These are phyloP conservation scores for Blastomyces gilchristii DNA, from an alignment of 2,329 filamentous ascomycete species.

Conservation along the genomic window DNA sequence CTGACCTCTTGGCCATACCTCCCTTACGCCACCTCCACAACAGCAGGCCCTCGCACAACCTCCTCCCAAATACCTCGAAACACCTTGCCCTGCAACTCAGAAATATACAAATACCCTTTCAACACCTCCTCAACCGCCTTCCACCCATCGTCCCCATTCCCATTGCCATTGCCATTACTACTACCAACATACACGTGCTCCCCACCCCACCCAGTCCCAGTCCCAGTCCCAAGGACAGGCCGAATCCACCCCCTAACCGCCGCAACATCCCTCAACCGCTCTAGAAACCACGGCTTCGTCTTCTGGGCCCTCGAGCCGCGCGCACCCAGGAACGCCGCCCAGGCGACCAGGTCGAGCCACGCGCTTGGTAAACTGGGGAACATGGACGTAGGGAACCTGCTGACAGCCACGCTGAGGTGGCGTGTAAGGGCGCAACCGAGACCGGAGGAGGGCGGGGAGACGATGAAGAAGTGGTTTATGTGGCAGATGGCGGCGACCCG, in stretches of 20 bases:
- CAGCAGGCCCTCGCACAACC: conserved; percentile 15
- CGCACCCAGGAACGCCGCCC: conserved; percentile 28
- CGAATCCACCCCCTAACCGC: conserved; percentile 23
- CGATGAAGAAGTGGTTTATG: conserved; percentile 26
- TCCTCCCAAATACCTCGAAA: conserved; percentile 27
- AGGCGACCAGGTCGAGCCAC: conserved; percentile 22
- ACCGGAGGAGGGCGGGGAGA: conserved; percentile 26
- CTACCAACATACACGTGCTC: background rate
- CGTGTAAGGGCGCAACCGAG: conserved; percentile 27
- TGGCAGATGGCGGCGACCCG: conserved; percentile 26
- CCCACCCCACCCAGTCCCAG: background rate
- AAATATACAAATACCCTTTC: conserved; percentile 23
- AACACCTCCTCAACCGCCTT: conserved; percentile 21
- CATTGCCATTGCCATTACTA: background rate
- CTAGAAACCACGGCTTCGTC: conserved; percentile 25
- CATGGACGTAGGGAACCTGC: conserved; percentile 15
- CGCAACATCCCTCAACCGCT: conserved; percentile 19
- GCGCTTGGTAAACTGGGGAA: conserved; percentile 13
- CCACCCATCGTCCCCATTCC: conserved; percentile 16
- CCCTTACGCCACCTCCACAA: conserved; percentile 8
- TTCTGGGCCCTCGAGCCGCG: conserved; percentile 23
- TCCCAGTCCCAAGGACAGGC: background rate
- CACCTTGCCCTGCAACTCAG: conserved; percentile 16
- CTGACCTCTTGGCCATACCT: background rate
- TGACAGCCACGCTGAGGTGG: conserved; percentile 20